Evolutionary conservation across 2,329 filamentous ascomycete genomes (phyloP), one percentile per base, ranked within the genome.

Genomic region (Trichoderma afroharzianum): DNA sequence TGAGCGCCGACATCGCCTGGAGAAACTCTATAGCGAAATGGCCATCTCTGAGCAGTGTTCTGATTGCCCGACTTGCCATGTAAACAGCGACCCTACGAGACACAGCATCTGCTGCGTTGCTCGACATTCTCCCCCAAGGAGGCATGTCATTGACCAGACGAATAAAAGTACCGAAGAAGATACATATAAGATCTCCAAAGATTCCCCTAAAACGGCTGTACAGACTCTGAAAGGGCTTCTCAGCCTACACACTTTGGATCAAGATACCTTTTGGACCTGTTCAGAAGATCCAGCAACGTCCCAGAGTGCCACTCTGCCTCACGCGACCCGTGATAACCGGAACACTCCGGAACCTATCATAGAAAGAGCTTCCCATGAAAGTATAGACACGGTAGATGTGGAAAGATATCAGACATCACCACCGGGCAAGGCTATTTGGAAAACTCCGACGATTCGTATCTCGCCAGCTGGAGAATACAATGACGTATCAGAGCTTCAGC

Each of bases 41-140:
- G 15, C 21, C 9, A 21, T 21, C 21, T 14, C 62, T 24, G 61
- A 61, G 30, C 33, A 53, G 21, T 43, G 33, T 15, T 57, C 66
- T 11, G 11, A 59, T 50, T 72, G 71, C 2, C 61, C 66, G 33
- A 70, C 59, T 32, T 72, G 71, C 8, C 61, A 64, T 32, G 43
- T 47, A 7, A 63, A 26, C 8, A 67, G 36, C 6, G 14, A 71
- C 30, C 62, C 39, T 32, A 15, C 55, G 30, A 63, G 43, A 7
- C 68, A 72, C 50, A 67, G 71, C 21, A 68, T 72, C 26, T 72
- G 71, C 26, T 72, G 68, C 39, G 15, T 70, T 36, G 71, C 71
- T 62, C 68, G 55, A 28, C 68, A 57, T 8, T 71, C 62, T 24
- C 18, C 50, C 24, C 57, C 62, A 33, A 53, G 57, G 26, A 55